A percentile compares a stretch with the other conserved stretches of the same genome.
phyloP scores from a whole-genome alignment of 1,284 basidiomycete species.

The Puccinia triticina region DNA sequence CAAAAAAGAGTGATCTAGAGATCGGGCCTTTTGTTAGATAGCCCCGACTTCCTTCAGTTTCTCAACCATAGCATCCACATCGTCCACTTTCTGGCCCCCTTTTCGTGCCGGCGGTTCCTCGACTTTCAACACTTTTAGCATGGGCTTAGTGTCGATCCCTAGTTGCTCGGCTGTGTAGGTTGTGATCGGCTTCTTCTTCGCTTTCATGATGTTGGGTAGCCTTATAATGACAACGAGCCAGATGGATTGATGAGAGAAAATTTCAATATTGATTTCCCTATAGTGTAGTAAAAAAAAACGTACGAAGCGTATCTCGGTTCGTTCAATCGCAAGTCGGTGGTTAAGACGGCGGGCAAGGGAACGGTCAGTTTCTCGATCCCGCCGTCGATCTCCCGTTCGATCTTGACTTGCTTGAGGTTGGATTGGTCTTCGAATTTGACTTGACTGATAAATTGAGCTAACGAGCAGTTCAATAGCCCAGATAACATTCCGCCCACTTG shows the following conservation, averaged over 20 bases:
- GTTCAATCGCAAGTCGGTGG: constrained; percentile 80
- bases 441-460: constrained; percentile 93
- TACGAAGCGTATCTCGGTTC: constrained; percentile 92
- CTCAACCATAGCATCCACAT: constrained; percentile 83
- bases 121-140: constrained; percentile 86
- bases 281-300: constrained; percentile 66
- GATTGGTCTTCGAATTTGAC: constrained; percentile 70
- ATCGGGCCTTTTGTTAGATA: constrained; percentile 57
- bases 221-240: constrained; percentile 52
- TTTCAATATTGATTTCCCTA: not conserved
- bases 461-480: constrained; percentile 86
- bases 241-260: not conserved
- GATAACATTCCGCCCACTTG: constrained; percentile 98
- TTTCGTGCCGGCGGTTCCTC: constrained; percentile 85
- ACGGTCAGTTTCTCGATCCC: constrained; percentile 82
- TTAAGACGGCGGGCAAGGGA: constrained; percentile 81
- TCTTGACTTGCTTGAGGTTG: constrained; percentile 70
- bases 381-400: constrained; percentile 92
- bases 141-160: constrained; percentile 73
- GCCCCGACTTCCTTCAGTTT: constrained; percentile 91
- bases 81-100: constrained; percentile 87
- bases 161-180: constrained; percentile 80
- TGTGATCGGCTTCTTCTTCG: constrained; percentile 96
- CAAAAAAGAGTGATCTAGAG: not conserved
- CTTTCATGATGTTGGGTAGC: constrained; percentile 64